These are phyloP conservation scores for Metschnikowia bowlesiae DNA, from an alignment of 805 yeast species.

Conservation along the genomic window DNA sequence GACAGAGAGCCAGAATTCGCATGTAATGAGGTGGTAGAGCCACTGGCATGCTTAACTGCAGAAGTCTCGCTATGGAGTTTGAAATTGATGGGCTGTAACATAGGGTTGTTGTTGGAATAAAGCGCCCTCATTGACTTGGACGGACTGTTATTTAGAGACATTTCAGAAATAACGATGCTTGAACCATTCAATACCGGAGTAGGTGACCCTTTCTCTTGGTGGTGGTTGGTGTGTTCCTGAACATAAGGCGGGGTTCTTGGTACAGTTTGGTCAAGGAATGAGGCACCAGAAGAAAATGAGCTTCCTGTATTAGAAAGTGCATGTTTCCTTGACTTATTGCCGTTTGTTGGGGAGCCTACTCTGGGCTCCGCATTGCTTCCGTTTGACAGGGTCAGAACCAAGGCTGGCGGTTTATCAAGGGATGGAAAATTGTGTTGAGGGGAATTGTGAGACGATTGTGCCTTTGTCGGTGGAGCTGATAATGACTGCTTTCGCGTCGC, in stretches of 20 bases:
- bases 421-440: conserved; percentile 13
- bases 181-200: conserved; percentile 16
- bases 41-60: not conserved
- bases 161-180: conserved; percentile 10
- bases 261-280: conserved; percentile 6
- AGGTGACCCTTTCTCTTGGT: conserved; percentile 25
- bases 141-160: conserved; percentile 30
- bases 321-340: conserved; percentile 31
- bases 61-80: conserved; percentile 20
- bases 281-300: conserved; percentile 3
- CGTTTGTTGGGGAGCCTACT: conserved; percentile 18
- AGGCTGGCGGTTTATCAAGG: conserved; percentile 39
- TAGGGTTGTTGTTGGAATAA: conserved; percentile 40
- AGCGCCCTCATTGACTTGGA: conserved; percentile 49
- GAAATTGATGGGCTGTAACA: conserved; percentile 54
- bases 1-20: conserved; percentile 1
- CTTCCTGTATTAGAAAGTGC: conserved; percentile 36
- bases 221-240: not conserved
- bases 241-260: conserved; percentile 16
- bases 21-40: not conserved
- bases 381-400: conserved; percentile 42
- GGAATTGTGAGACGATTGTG: not conserved
- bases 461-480: conserved; percentile 3
- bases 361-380: conserved; percentile 36
- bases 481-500: conserved; percentile 6